Percentiles rank a stretch among this genome's conserved stretches.
Evolutionary conservation across 352 stramenopile species (phyloP).

Genomic region (Phytophthora sp.): DNA sequence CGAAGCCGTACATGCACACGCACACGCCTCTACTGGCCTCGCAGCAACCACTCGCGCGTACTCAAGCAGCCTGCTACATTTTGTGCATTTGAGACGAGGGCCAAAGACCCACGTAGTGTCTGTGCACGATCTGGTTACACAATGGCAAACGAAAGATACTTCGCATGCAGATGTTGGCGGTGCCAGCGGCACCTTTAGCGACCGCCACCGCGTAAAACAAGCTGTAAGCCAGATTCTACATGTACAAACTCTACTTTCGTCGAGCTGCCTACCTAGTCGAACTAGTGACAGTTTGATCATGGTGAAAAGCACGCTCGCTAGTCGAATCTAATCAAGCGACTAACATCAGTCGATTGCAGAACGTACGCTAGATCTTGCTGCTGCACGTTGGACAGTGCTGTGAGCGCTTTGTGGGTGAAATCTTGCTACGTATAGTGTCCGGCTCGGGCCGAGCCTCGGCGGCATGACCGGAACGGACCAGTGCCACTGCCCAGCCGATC

Average conservation of each 20-base stretch:
- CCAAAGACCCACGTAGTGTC: not conserved
- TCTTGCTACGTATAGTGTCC: not conserved
- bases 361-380: no score
- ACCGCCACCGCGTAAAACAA: not conserved
- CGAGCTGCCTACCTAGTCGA: no score
- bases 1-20: not conserved
- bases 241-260: no score
- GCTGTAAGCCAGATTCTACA: no score
- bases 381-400: no score
- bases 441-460: not conserved
- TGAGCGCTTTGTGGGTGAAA: no score
- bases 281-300: no score
- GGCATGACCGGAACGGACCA: slow-evolving; percentile 3
- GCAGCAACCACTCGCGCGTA: no score
- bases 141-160: slow-evolving; percentile 6
- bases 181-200: not conserved
- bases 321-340: no score
- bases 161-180: not conserved
- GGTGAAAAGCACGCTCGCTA: no score
- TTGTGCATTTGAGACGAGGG: slow-evolving; percentile 21
- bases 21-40: not conserved
- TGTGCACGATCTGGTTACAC: slow-evolving; percentile 16
- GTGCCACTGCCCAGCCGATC: not conserved
- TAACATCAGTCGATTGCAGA: no score
- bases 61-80: no score